These are phyloP conservation scores for Phytophthora melonis DNA, from an alignment of 352 stramenopile genomes.

Conservation along the genomic window DNA sequence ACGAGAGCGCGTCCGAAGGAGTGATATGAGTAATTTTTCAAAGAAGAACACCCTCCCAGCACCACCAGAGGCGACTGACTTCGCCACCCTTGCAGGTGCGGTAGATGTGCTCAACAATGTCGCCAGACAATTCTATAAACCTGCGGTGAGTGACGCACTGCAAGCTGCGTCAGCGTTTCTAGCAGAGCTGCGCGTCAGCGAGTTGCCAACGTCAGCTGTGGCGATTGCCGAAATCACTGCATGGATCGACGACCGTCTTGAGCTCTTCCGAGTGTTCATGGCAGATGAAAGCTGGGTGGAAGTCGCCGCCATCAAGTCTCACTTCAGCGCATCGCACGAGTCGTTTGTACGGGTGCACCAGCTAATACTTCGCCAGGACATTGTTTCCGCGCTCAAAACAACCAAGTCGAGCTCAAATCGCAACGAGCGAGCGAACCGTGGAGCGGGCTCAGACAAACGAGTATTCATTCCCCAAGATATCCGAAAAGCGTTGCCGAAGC, in stretches of 20 bases:
- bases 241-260: background rate
- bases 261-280: background rate
- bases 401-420: background rate
- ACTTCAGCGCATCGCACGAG: background rate
- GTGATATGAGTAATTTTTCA: constrained; percentile 29
- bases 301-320: background rate
- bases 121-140: too few species aligned
- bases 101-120: too few species aligned
- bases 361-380: background rate
- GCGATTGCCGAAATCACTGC: background rate
- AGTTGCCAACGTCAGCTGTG: background rate
- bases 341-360: background rate
- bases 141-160: too few species aligned
- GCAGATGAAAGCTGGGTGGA: background rate
- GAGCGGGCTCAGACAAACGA: background rate
- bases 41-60: constrained; percentile 14
- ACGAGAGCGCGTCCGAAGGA: background rate
- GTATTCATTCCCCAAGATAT: background rate
- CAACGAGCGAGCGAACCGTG: too few species aligned
- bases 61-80: background rate
- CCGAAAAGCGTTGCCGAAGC: background rate
- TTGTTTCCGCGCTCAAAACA: background rate
- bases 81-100: too few species aligned
- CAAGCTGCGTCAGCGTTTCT: too few species aligned
- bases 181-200: background rate